Evolutionary conservation across 2,329 filamentous ascomycete genomes (phyloP).

Genomic region (Trichoderma breve): DNA sequence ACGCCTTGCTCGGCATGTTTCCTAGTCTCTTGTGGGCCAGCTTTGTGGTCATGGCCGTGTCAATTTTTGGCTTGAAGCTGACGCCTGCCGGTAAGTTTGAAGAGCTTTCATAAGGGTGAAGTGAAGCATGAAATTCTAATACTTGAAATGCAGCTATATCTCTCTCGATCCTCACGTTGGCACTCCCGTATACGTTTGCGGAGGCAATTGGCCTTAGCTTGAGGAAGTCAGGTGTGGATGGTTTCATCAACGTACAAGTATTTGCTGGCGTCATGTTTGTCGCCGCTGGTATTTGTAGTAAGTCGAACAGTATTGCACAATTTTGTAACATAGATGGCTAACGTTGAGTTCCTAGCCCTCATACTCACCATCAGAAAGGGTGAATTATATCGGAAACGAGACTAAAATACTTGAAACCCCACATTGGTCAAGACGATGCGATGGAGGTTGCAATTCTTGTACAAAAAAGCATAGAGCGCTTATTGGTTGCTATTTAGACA

Average conservation of each 20-base stretch:
- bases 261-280: constrained; percentile 10
- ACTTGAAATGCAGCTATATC: background rate
- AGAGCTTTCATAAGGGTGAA: too few relatives aligned
- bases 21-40: constrained; percentile 7
- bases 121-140: background rate
- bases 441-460: background rate
- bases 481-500: background rate
- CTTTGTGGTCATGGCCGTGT: background rate
- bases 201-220: constrained; percentile 8
- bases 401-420: background rate
- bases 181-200: constrained; percentile 9
- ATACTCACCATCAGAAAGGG: background rate
- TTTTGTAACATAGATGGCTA: background rate
- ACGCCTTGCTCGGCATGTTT: background rate
- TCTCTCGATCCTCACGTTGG: background rate
- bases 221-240: background rate
- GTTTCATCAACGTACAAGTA: background rate
- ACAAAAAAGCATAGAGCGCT: background rate
- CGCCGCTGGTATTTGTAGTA: constrained; percentile 1
- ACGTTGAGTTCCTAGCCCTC: background rate
- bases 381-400: background rate
- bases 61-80: background rate
- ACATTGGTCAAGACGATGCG: background rate
- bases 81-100: background rate
- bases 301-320: background rate